phyloP scores from a whole-genome alignment of 495 filamentous ascomycete species.

The Lentithecium fluviatile region DNA sequence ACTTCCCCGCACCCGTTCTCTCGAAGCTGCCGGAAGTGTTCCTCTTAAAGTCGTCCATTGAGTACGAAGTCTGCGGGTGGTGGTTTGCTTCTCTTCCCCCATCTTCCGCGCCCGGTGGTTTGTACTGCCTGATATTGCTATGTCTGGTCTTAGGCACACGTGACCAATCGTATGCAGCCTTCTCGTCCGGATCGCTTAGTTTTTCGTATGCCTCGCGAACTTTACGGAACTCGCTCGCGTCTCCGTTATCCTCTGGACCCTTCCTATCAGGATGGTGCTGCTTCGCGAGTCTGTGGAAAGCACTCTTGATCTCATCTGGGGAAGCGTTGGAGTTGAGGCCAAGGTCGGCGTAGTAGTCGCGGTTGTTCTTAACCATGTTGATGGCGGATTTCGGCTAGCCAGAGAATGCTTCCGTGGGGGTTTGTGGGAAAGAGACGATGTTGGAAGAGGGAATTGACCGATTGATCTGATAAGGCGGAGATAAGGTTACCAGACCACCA shows the following conservation, averaged over 20 bases:
- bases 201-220: background rate
- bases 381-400: no score
- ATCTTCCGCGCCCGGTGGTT: background rate
- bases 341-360: conserved; percentile 1
- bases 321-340: background rate
- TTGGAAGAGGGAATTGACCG: no score
- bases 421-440: no score
- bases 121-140: background rate
- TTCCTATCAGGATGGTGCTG: background rate
- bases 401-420: no score
- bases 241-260: background rate
- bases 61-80: background rate
- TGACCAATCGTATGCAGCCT: background rate
- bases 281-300: background rate
- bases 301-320: background rate
- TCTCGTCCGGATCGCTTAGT: background rate
- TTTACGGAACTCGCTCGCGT: background rate
- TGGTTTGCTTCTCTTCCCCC: background rate
- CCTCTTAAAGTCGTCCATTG: background rate
- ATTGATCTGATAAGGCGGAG: no score
- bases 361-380: background rate
- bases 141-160: no score
- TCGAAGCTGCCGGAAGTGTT: background rate
- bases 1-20: background rate
- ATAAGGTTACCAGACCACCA: no score